phyloP scores from a whole-genome alignment of 805 yeast genomes.

The Metschnikowia matae region DNA sequence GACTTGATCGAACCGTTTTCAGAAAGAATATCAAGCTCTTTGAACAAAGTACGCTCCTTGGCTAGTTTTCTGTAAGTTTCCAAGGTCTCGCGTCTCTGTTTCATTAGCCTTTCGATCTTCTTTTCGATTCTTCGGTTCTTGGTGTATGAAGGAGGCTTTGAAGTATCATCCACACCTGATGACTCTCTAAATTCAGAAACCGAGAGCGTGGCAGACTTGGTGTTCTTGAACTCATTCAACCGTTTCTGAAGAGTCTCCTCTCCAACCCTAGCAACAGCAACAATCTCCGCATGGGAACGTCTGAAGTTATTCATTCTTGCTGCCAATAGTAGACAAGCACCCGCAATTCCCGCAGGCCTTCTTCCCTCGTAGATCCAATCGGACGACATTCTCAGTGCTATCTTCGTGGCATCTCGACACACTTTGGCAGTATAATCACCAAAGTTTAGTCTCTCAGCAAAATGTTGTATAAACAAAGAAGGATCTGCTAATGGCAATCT shows the following conservation, averaged over 20 bases:
- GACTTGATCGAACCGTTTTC: not conserved
- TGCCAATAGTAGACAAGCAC: conserved; percentile 89
- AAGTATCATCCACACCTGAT: conserved; percentile 31
- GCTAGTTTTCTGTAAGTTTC: conserved; percentile 23
- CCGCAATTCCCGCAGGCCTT: conserved; percentile 97
- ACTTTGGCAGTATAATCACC: conserved; percentile 73
- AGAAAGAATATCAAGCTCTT: not conserved
- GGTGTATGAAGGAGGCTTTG: conserved; percentile 81
- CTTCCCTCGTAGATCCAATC: conserved; percentile 98
- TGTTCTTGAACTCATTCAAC: conserved; percentile 78
- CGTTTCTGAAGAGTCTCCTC: conserved; percentile 90
- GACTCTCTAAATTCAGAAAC: conserved; percentile 68
- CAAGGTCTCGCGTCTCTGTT: conserved; percentile 19
- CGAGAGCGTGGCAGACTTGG: conserved; percentile 69
- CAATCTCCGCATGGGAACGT: conserved; percentile 88
- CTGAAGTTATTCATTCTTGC: conserved; percentile 95
- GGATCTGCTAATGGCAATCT: conserved; percentile 90
- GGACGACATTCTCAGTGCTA: conserved; percentile 86
- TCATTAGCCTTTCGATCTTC: conserved; percentile 28
- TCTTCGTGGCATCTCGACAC: conserved; percentile 76
- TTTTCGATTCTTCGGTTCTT: conserved; percentile 54
- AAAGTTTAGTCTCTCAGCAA: conserved; percentile 81
- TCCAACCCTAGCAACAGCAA: conserved; percentile 92
- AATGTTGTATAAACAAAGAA: conserved; percentile 86
- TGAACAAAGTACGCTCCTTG: conserved; percentile 9